Conservation (phyloP, 2,329 filamentous ascomycete genomes). For the Xylariomycetidae sp. region DNA sequence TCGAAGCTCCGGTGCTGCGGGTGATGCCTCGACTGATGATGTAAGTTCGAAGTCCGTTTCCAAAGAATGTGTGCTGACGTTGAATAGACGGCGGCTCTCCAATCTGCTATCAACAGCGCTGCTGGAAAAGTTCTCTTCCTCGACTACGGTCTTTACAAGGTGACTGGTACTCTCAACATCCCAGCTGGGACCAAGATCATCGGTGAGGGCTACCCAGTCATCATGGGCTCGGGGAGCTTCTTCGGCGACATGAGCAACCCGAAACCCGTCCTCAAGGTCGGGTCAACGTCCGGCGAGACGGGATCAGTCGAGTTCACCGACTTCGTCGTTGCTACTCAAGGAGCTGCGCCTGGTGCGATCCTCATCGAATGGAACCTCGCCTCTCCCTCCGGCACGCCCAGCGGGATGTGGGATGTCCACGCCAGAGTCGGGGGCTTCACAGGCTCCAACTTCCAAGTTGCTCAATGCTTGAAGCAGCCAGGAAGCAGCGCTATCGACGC, state of each 20-base stretch:
- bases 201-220: slow-evolving; percentile 30
- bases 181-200: slow-evolving; percentile 35
- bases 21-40: slow-evolving; percentile 68
- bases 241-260: slow-evolving; percentile 57
- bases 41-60: slow-evolving; percentile 43
- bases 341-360: slow-evolving; percentile 61
- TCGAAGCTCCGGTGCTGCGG: slow-evolving; percentile 55
- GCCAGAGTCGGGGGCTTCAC: slow-evolving; percentile 68
- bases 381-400: slow-evolving; percentile 33
- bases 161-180: slow-evolving; percentile 42
- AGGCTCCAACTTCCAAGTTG: slow-evolving; percentile 63
- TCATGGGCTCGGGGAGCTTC: slow-evolving; percentile 50
- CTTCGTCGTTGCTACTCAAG: slow-evolving; percentile 65
- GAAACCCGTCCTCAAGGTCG: slow-evolving; percentile 63
- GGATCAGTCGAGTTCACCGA: slow-evolving; percentile 69
- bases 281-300: slow-evolving; percentile 49
- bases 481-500: slow-evolving; percentile 22
- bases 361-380: slow-evolving; percentile 71
- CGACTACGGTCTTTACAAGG: slow-evolving; percentile 51
- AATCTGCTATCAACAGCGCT: slow-evolving; percentile 50
- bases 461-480: slow-evolving; percentile 58
- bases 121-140: slow-evolving; percentile 50
- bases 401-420: slow-evolving; percentile 71
- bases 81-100: slow-evolving; percentile 47
- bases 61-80: slow-evolving; percentile 26